Evolutionary conservation across 2,329 filamentous ascomycete genomes (phyloP), one percentile per base, ranked within the genome.

Genomic region (Alternaria conjuncta): DNA sequence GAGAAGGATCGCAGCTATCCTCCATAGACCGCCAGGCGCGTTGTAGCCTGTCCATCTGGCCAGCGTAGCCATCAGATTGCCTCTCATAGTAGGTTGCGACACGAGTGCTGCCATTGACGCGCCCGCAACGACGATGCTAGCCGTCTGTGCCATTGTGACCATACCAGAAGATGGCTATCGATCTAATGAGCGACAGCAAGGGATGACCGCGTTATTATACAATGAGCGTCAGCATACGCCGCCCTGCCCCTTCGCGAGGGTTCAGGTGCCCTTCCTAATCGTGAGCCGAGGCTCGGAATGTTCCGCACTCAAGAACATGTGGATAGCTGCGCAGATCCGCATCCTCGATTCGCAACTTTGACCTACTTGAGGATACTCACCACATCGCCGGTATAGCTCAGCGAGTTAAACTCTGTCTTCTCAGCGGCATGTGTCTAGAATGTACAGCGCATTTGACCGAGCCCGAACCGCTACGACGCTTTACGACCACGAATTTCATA

Each of bases 21-120:
- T 71, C 79, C 79, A 81, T 5, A 72, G 45, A 4, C 78, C 77
- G 8, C 77, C 78, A 2, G 78, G 77, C 15, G 72, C 66, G 50
- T 69, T 66, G 45, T 75, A 71, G 8, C 76, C 78, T n/a, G 73
- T 71, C 65, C 71, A 71, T 60, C 60, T 68, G n/a, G 63, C 58
- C 18, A 69, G 43, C 9, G n/a, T 55, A 20, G 53, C 59, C n/a
- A 65, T 23, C 5, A 76, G 9, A 20, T 58, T 71, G 13, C 21
- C 55, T 64, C 73, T 68, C 21, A 72, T 50, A 3, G 67, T 20
- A 11, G 74, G 66, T 55, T 73, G 73, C 44, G 67, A 72, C 9
- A 65, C 68, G 46, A 78, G 55, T 15, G 73, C 74, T 46, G 70
- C 69, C 21, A 69, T 58, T 21, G 70, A 72, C 45, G 69, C 67